Percentiles rank a stretch among this genome's conserved stretches.
These are phyloP conservation scores for Blastomyces emzantsi DNA, from an alignment of 2,329 filamentous ascomycete species.

Conservation along the genomic window DNA sequence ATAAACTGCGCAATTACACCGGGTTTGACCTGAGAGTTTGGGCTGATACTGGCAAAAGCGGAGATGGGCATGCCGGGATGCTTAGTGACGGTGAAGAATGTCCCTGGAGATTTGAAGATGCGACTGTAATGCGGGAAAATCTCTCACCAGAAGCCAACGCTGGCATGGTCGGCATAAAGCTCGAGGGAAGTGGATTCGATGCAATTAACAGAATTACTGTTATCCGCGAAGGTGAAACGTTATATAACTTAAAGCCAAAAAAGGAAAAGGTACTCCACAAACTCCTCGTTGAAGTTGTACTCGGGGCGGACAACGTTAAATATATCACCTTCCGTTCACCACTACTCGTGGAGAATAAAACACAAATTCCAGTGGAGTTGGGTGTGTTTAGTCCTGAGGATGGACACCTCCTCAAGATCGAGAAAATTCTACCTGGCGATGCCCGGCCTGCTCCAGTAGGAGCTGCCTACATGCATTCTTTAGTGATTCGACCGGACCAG, in stretches of 20 bases:
- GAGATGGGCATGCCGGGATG: slow-evolving; percentile 58
- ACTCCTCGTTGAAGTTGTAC: slow-evolving; percentile 79
- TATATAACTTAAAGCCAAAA: slow-evolving; percentile 83
- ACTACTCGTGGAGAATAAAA: slow-evolving; percentile 87
- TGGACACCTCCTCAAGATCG: slow-evolving; percentile 88
- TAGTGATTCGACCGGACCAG: slow-evolving; percentile 83
- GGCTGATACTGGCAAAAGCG: slow-evolving; percentile 64
- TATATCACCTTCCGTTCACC: slow-evolving; percentile 94
- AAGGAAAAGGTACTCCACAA: slow-evolving; percentile 79
- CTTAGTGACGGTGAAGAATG: slow-evolving; percentile 82
- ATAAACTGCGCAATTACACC: slow-evolving; percentile 89
- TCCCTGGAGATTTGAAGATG: slow-evolving; percentile 95
- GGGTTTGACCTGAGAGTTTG: slow-evolving; percentile 83
- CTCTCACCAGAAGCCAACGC: slow-evolving; percentile 73
- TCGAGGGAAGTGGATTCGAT: slow-evolving; percentile 93
- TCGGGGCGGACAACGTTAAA: slow-evolving; percentile 95
- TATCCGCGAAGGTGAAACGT: slow-evolving; percentile 84
- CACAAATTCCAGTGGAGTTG: slow-evolving; percentile 88
- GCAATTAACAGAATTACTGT: slow-evolving; percentile 78
- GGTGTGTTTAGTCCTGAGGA: slow-evolving; percentile 83
- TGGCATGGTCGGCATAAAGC: slow-evolving; percentile 68
- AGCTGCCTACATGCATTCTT: slow-evolving; percentile 77
- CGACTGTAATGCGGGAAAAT: slow-evolving; percentile 91
- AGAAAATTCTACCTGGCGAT: slow-evolving; percentile 92
- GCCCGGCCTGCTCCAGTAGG: slow-evolving; percentile 84